These are phyloP conservation scores for Gremmenia infestans DNA, from an alignment of 2,329 filamentous ascomycete genomes.

Conservation along the genomic window DNA sequence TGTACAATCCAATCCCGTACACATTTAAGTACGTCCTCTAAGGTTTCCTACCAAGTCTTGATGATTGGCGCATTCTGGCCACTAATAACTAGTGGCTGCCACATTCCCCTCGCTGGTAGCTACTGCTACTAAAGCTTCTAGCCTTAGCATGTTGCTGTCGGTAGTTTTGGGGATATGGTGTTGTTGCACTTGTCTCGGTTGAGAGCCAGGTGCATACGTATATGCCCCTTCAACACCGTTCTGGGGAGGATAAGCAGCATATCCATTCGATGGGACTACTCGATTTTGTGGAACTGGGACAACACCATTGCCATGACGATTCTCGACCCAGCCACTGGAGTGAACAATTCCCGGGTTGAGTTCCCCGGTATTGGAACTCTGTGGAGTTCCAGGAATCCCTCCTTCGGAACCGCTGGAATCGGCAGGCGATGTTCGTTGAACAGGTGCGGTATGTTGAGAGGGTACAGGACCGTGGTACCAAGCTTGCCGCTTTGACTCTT, in stretches of 20 bases:
- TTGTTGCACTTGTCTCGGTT: conserved; percentile 32
- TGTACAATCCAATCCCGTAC: conserved; percentile 18
- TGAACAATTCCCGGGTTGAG: conserved; percentile 48
- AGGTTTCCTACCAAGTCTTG: not conserved
- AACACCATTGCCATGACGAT: conserved; percentile 29
- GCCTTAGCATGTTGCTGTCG: conserved; percentile 46
- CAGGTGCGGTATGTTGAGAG: conserved; percentile 24
- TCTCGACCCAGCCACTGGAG: conserved; percentile 43
- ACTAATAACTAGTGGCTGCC: conserved; percentile 29
- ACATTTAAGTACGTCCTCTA: conserved; percentile 9
- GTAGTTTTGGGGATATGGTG: conserved; percentile 28
- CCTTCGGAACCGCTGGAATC: conserved; percentile 52
- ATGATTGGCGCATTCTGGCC: not conserved
- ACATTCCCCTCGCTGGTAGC: conserved; percentile 51
- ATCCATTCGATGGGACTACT: conserved; percentile 24
- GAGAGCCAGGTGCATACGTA: conserved; percentile 24
- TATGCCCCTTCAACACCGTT: conserved; percentile 18
- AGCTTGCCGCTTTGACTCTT: conserved; percentile 61
- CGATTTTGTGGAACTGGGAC: conserved; percentile 17
- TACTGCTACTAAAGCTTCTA: conserved; percentile 61
- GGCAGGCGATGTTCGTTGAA: conserved; percentile 48
- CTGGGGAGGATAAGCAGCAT: conserved; percentile 22
- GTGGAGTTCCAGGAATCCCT: conserved; percentile 47
- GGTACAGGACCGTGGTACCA: conserved; percentile 62
- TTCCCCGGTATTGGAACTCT: conserved; percentile 40